Evolutionary conservation across 768 basidiomycete genomes (phyloP).

Genomic region (Panaeolus papilionaceus): DNA sequence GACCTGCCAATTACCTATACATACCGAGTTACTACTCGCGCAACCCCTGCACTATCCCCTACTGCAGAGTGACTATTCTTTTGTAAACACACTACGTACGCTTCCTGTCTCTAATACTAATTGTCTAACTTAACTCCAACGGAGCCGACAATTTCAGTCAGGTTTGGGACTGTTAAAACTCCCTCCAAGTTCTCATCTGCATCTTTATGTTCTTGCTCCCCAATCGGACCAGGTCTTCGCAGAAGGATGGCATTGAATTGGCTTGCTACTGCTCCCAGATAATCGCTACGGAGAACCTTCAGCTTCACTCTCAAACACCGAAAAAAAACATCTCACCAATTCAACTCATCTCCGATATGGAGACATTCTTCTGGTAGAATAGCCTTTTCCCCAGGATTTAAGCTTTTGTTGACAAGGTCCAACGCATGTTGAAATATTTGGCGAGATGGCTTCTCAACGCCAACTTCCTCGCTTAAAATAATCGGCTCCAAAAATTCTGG

Average conservation of each 20-base stretch:
- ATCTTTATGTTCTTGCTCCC: conserved; percentile 51
- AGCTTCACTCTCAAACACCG: conserved; percentile 3
- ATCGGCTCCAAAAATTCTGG: conserved; percentile 55
- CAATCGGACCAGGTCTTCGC: conserved; percentile 53
- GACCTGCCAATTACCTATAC: background rate
- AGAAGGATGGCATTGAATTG: conserved; percentile 67
- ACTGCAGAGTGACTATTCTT: background rate
- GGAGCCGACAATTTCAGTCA: conserved; percentile 33
- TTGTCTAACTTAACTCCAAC: conserved; percentile 17
- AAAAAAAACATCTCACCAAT: conserved; percentile 49
- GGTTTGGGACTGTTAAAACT: conserved; percentile 42
- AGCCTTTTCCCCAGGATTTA: conserved; percentile 23
- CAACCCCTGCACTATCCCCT: background rate
- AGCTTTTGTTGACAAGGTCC: conserved; percentile 35
- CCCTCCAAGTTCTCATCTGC: conserved; percentile 44
- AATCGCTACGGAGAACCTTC: conserved; percentile 56
- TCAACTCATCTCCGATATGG: conserved; percentile 80
- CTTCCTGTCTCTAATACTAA: background rate
- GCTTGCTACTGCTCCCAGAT: conserved; percentile 59
- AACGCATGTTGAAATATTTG: conserved; percentile 62
- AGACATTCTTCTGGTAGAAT: conserved; percentile 53
- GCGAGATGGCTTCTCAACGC: conserved; percentile 69
- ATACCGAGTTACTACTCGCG: background rate
- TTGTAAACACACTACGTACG: background rate
- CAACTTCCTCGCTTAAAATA: conserved; percentile 73